A percentile compares a stretch with the other conserved stretches of the same genome.
Evolutionary conservation across 176 grass and related monocot genomes (phyloP).

Genomic region (Ensete ventricosum): DNA sequence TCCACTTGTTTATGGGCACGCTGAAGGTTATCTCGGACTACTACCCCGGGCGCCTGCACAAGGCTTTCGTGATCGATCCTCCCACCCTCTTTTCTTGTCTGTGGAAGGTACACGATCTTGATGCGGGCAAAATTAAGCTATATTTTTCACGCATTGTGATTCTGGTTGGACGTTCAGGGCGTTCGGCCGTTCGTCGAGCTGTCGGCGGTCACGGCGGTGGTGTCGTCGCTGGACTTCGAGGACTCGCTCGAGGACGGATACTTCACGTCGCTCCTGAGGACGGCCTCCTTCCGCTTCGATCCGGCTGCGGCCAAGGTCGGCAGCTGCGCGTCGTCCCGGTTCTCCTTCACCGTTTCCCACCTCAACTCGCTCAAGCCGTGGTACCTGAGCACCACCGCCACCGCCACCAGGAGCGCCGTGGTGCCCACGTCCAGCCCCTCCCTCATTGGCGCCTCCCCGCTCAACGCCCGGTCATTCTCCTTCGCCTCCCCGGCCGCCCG

Average conservation of each 20-base stretch:
- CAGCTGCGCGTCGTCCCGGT: slow-evolving; percentile 68
- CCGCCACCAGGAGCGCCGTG: background rate
- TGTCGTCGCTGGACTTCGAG: slow-evolving; percentile 83
- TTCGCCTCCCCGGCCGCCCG: background rate
- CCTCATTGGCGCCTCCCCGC: background rate
- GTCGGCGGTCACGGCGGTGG: slow-evolving; percentile 43
- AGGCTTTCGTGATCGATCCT: slow-evolving; percentile 86
- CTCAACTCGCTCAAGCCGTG: slow-evolving; percentile 90
- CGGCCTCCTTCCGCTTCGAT: slow-evolving; percentile 78
- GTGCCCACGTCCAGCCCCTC: slow-evolving; percentile 7
- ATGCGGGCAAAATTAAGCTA: background rate
- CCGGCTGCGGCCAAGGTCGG: slow-evolving; percentile 12
- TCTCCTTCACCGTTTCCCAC: slow-evolving; percentile 70
- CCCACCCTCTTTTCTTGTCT: slow-evolving; percentile 81
- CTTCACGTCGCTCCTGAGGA: slow-evolving; percentile 63
- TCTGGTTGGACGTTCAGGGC: slow-evolving; percentile 27
- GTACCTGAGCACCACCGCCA: slow-evolving; percentile 32
- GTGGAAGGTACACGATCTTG: slow-evolving; percentile 58
- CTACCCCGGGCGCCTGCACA: slow-evolving; percentile 86
- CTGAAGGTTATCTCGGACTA: slow-evolving; percentile 94
- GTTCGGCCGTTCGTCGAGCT: slow-evolving; percentile 85
- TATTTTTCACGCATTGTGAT: background rate
- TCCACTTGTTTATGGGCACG: slow-evolving; percentile 73
- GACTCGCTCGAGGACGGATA: slow-evolving; percentile 66
- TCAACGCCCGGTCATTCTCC: slow-evolving; percentile 15